phyloP scores from a whole-genome alignment of 2,329 filamentous ascomycete species.

The Chaetomium olivaceum region DNA sequence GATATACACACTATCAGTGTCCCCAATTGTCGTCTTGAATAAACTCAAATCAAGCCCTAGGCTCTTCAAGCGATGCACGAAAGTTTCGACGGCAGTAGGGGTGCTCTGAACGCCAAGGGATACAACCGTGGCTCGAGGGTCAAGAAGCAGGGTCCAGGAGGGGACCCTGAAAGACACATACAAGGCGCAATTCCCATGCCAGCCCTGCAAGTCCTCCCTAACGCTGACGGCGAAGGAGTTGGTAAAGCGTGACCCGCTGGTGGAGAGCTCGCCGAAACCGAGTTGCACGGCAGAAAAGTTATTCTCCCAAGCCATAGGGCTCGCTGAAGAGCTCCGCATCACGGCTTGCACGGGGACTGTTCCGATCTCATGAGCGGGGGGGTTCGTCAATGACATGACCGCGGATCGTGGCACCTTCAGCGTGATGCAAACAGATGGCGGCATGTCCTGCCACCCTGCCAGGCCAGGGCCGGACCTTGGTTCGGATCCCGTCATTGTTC shows the following conservation, averaged over 20 bases:
- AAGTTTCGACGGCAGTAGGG: neutral
- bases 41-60: neutral
- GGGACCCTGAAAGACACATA: conserved; percentile 19
- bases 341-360: neutral
- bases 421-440: conserved; percentile 12
- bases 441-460: conserved; percentile 16
- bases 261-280: conserved; percentile 15
- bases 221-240: conserved; percentile 11
- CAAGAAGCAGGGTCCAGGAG: conserved; percentile 11
- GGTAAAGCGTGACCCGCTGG: conserved; percentile 1
- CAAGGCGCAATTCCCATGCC: conserved; percentile 14
- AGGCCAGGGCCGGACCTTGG: neutral
- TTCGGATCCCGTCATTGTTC: neutral
- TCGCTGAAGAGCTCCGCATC: neutral
- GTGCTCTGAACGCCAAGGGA: neutral
- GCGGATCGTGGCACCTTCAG: conserved; percentile 13
- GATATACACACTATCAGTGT: conserved; percentile 11
- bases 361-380: neutral
- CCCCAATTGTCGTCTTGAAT: conserved; percentile 9
- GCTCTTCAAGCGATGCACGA: neutral
- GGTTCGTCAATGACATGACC: neutral
- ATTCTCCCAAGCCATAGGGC: neutral
- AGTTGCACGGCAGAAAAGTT: conserved; percentile 16
- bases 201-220: conserved; percentile 13
- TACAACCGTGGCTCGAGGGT: conserved; percentile 5